phyloP scores from a whole-genome alignment of 2,329 filamentous ascomycete species.

The Cladophialophora bantiana region DNA sequence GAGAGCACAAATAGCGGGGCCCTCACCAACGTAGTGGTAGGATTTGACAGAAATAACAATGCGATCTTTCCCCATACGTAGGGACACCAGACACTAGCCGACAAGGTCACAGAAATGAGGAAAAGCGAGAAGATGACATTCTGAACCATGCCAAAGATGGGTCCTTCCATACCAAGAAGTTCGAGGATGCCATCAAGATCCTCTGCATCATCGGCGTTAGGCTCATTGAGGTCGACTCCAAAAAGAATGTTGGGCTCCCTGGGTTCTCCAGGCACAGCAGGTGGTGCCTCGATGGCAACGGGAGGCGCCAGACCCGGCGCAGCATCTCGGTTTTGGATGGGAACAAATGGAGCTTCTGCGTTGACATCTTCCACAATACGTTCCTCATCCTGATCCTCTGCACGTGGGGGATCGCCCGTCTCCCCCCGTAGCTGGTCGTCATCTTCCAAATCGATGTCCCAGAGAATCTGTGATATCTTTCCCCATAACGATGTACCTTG shows the following conservation, averaged over 20 bases:
- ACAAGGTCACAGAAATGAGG: constrained; percentile 84
- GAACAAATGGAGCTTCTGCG: constrained; percentile 67
- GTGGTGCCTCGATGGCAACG: constrained; percentile 9
- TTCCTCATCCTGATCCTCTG: constrained; percentile 58
- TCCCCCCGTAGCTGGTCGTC: constrained; percentile 50
- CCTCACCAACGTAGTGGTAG: constrained; percentile 69
- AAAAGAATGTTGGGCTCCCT: constrained; percentile 68
- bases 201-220: constrained; percentile 73
- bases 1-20: constrained; percentile 77
- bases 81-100: constrained; percentile 84
- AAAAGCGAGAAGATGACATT: constrained; percentile 95
- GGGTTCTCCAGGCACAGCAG: constrained; percentile 18
- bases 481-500: constrained; percentile 30
- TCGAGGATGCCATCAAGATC: constrained; percentile 97
- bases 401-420: constrained; percentile 45
- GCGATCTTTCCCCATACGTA: constrained; percentile 90
- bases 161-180: constrained; percentile 93
- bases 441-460: constrained; percentile 49
- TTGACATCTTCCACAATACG: constrained; percentile 66
- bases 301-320: constrained; percentile 20
- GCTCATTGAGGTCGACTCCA: constrained; percentile 71
- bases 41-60: constrained; percentile 79
- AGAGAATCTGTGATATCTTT: constrained; percentile 53
- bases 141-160: constrained; percentile 85
- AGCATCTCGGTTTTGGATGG: constrained; percentile 50